Conservation (phyloP, 495 filamentous ascomycete genomes). For the Achaetomiella virescens region DNA sequence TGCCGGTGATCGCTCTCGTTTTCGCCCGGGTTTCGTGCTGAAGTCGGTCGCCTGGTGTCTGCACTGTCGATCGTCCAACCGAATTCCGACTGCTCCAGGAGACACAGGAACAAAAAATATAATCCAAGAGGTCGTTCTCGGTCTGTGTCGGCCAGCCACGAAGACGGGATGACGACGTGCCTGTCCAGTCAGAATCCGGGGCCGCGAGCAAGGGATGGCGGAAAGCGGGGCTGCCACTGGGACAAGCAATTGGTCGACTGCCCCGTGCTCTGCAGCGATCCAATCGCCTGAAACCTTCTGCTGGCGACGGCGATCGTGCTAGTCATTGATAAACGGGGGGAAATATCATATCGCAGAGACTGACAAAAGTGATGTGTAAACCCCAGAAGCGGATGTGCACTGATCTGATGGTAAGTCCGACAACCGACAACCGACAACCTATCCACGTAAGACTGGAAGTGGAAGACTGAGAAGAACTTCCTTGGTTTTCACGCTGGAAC, state of each 20-base stretch:
- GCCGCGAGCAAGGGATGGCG: not conserved
- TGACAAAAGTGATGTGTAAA: too few relatives aligned
- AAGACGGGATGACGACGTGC: conserved; percentile 7
- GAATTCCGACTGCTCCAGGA: not conserved
- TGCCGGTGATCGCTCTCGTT: not conserved
- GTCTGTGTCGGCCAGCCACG: conserved; percentile 5
- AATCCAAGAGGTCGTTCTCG: not conserved
- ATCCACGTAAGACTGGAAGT: too few relatives aligned
- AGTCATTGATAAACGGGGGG: too few relatives aligned
- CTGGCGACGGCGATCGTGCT: too few relatives aligned
- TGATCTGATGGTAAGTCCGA: too few relatives aligned
- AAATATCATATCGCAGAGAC: too few relatives aligned
- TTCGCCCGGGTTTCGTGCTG: not conserved
- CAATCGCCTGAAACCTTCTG: too few relatives aligned
- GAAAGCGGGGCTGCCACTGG: not conserved
- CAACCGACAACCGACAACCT: too few relatives aligned
- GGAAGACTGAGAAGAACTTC: too few relatives aligned
- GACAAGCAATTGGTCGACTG: not conserved
- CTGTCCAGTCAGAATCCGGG: conserved; percentile 10
- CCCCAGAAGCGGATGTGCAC: too few relatives aligned
- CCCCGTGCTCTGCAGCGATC: too few relatives aligned
- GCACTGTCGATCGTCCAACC: conserved; percentile 1
- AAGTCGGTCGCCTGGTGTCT: not conserved
- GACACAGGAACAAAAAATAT: not conserved
- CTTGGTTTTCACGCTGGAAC: too few relatives aligned